Conservation (phyloP, 768 basidiomycete species). For the Daedaleopsis nitida region DNA sequence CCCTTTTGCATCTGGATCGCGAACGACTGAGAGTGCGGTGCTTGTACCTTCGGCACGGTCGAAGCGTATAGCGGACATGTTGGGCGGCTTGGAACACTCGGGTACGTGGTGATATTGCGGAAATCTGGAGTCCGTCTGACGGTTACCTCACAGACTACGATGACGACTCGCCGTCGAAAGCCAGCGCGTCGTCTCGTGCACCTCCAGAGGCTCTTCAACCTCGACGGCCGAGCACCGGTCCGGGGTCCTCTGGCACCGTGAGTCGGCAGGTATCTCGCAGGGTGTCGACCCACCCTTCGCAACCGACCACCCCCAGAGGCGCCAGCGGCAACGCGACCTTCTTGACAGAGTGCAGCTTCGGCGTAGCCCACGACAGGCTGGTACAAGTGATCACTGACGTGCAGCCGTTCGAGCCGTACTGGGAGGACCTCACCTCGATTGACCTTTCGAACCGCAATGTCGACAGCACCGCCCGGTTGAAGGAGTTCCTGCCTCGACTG, state of each 20-base stretch:
- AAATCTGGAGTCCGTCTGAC: neutral
- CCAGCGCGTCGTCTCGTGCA: constrained; percentile 44
- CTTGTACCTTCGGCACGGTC: constrained; percentile 67
- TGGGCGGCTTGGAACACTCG: constrained; percentile 70
- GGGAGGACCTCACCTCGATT: constrained; percentile 79
- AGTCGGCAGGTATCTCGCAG: constrained; percentile 28
- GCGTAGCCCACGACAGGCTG: constrained; percentile 87
- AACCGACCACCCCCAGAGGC: constrained; percentile 8
- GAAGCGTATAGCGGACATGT: constrained; percentile 79
- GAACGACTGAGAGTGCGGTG: constrained; percentile 19
- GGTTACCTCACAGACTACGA: constrained; percentile 32
- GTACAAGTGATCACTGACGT: constrained; percentile 93
- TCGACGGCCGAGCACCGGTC: constrained; percentile 35
- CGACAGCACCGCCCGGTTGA: constrained; percentile 81
- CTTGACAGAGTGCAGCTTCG: constrained; percentile 97
- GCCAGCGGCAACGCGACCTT: constrained; percentile 57
- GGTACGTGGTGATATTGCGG: constrained; percentile 47
- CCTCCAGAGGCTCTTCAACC: constrained; percentile 46
- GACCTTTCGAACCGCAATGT: constrained; percentile 73
- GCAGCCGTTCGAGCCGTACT: constrained; percentile 91
- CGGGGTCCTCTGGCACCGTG: neutral
- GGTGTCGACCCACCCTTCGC: constrained; percentile 30
- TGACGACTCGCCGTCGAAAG: constrained; percentile 58
- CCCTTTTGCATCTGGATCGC: constrained; percentile 19
- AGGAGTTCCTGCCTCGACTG: constrained; percentile 87